Evolutionary conservation across 2,329 filamentous ascomycete genomes (phyloP).

Genomic region (Zasmidium citrigriseum): DNA sequence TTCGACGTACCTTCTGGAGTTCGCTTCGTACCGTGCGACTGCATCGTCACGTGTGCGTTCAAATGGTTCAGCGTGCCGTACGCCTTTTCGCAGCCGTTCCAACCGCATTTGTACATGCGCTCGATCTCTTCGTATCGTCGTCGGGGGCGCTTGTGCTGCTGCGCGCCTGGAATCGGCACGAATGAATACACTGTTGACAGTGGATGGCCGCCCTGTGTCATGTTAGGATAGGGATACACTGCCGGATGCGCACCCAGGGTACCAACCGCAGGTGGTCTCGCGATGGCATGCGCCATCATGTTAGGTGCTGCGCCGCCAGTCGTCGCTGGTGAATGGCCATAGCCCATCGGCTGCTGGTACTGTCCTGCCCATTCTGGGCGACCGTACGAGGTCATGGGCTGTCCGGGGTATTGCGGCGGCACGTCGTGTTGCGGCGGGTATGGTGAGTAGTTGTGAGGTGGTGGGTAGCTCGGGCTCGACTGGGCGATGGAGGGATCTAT

Average conservation of each 20-base stretch:
- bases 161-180: constrained; percentile 92
- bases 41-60: constrained; percentile 98
- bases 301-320: constrained; percentile 58
- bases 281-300: constrained; percentile 59
- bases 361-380: constrained; percentile 71
- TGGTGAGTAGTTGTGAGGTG: constrained; percentile 78
- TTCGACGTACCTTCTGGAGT: constrained; percentile 93
- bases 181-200: constrained; percentile 91
- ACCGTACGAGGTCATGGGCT: constrained; percentile 62
- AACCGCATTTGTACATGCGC: constrained; percentile 99
- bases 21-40: constrained; percentile 90
- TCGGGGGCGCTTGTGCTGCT: constrained; percentile 94
- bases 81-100: constrained; percentile 97
- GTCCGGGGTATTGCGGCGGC: constrained; percentile 76
- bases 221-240: constrained; percentile 30
- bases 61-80: constrained; percentile 97
- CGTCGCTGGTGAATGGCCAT: constrained; percentile 57
- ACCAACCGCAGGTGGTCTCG: constrained; percentile 64
- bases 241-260: constrained; percentile 24
- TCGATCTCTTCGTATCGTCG: constrained; percentile 97
- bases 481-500: constrained; percentile 98
- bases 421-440: constrained; percentile 82
- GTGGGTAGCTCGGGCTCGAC: constrained; percentile 87
- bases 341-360: constrained; percentile 57
- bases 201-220: constrained; percentile 51